A percentile compares a stretch with the other conserved stretches of the same genome.
These are phyloP conservation scores for Entomortierella parvispora DNA, from an alignment of 192 early-diverging fungal species.

Conservation along the genomic window DNA sequence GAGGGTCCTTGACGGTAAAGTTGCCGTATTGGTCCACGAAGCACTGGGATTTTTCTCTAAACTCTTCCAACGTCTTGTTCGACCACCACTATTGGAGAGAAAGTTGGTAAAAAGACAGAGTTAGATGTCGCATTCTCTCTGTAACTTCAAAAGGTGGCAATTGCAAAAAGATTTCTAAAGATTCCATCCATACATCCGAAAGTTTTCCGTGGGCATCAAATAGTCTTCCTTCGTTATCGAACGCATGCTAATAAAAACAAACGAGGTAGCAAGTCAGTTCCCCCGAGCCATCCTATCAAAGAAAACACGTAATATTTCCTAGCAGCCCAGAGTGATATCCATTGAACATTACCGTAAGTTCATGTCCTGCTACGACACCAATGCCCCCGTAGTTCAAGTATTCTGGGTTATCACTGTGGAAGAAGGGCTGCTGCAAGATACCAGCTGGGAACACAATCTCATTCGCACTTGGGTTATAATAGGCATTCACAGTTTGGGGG, in stretches of 20 bases:
- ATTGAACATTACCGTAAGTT: constrained; percentile 62
- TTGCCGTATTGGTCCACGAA: constrained; percentile 74
- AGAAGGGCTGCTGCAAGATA: constrained; percentile 74
- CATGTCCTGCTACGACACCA: constrained; percentile 79
- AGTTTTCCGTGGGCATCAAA: constrained; percentile 65
- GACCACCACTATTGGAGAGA: constrained; percentile 71
- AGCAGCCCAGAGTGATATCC: not conserved
- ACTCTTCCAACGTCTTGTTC: constrained; percentile 63
- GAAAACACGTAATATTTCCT: no score
- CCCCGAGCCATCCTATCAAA: no score
- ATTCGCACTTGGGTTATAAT: constrained; percentile 61
- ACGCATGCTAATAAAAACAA: constrained; percentile 63
- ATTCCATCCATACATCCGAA: constrained; percentile 34
- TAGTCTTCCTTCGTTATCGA: constrained; percentile 68
- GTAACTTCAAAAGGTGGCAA: no score
- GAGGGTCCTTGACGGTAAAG: constrained; percentile 54
- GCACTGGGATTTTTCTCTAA: constrained; percentile 64
- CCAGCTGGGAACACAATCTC: constrained; percentile 68
- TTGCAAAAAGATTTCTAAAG: no score
- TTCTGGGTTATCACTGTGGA: constrained; percentile 60
- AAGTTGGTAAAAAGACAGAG: not conserved
- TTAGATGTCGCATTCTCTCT: no score
- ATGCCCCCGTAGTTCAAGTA: constrained; percentile 75
- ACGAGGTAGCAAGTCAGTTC: not conserved
- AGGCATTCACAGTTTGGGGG: constrained; percentile 67